Evolutionary conservation across 2,329 filamentous ascomycete species (phyloP).

Genomic region (Alternaria sp.): DNA sequence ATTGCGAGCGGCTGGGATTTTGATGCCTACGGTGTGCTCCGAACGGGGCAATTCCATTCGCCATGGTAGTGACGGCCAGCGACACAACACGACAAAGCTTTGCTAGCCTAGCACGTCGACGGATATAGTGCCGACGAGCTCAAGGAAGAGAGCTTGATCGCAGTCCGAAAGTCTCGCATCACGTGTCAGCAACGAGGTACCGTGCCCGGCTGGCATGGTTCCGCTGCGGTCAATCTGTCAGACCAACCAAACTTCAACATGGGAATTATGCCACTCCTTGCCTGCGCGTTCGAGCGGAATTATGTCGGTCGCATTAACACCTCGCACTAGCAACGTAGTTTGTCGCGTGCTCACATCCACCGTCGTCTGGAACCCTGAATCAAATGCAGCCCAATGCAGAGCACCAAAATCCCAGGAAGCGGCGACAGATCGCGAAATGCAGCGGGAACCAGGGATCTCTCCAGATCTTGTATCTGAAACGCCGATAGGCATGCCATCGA

Average conservation of each 20-base stretch:
- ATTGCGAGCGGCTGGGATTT: conserved; percentile 6
- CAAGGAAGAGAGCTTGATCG: background rate
- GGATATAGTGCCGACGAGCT: conserved; percentile 2
- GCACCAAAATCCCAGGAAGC: background rate
- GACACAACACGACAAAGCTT: conserved; percentile 2
- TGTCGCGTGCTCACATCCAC: conserved; percentile 9
- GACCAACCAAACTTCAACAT: background rate
- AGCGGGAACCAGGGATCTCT: conserved; percentile 24
- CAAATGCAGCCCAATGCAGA: background rate
- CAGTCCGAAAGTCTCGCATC: background rate
- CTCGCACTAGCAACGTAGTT: background rate
- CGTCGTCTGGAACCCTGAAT: background rate
- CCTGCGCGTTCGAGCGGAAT: background rate
- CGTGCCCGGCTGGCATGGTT: background rate
- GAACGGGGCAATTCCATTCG: conserved; percentile 9
- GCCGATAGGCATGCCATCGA: conserved; percentile 13
- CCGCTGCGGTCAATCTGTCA: background rate
- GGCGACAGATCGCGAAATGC: conserved; percentile 16
- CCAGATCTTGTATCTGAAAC: conserved; percentile 25
- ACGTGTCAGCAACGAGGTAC: background rate
- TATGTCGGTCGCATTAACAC: background rate
- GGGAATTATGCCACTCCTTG: background rate
- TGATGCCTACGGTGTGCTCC: conserved; percentile 17
- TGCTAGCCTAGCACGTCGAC: background rate
- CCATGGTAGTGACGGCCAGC: background rate